Conservation (phyloP, 1,284 basidiomycete species). For the Schizopora paradoxa region DNA sequence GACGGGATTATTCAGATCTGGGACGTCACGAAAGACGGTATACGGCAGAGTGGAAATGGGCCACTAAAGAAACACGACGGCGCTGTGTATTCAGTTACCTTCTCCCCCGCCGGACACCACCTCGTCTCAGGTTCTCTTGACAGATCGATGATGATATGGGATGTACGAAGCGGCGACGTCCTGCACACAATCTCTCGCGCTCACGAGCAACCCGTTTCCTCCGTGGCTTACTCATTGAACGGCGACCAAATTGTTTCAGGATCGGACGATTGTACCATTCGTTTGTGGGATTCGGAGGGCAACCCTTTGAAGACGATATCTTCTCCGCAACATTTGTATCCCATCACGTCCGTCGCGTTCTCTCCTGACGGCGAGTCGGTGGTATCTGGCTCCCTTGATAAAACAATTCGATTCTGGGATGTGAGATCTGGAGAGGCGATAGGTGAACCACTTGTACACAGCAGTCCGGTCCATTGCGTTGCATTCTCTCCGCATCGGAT, state of each 20-base stretch:
- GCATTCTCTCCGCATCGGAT: conserved; percentile 1
- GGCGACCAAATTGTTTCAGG: not conserved
- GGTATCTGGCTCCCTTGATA: not conserved
- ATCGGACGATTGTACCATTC: not conserved
- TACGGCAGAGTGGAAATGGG: not conserved
- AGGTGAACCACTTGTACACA: not conserved
- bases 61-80: conserved; percentile 13
- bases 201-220: no score
- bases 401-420: not conserved
- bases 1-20: conserved; percentile 24
- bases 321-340: no score
- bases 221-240: not conserved
- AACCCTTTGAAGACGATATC: no score
- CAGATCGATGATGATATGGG: not conserved
- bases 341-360: not conserved
- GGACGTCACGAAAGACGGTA: conserved; percentile 19
- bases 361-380: not conserved
- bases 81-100: conserved; percentile 1
- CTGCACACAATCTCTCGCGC: no score
- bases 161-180: not conserved
- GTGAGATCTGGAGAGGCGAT: not conserved
- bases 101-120: not conserved
- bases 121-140: not conserved
- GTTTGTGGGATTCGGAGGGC: not conserved
- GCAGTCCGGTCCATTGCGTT: not conserved